Evolutionary conservation across 495 filamentous ascomycete genomes (phyloP), one percentile per base, ranked within the genome.

Genomic region (Daldinia grandis): DNA sequence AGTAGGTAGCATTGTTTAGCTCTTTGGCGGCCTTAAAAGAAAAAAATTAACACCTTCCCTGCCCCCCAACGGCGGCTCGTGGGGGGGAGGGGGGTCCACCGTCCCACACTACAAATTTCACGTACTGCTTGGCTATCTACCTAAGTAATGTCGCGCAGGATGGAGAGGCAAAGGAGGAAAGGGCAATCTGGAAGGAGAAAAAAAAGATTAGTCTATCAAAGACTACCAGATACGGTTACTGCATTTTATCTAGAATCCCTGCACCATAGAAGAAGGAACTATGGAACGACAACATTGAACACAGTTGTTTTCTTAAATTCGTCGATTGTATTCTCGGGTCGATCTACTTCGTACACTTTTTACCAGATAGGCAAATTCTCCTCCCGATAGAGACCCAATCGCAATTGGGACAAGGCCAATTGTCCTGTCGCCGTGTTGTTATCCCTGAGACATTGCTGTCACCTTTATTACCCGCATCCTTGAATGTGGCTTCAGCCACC

Each of bases 401-500:
- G 58, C 28, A 47, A 50, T 57, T 25, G 15, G 28, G 28, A 72
- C 64, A 58, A 64, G 17, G 31, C 31, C 53, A 74, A 66, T 66
- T 67, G 58, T 70, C 58, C 58, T 50, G 63, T 71, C 37, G 31
- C 38, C 53, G 63, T 54, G 27, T 53, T 51, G 37, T 62, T 62
- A 50, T 63, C 67, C 58, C 66, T 73, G 58, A 73, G 71, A 73
- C 71, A 69, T 37, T 69, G 10, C 33, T 1, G 33, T 35, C 40
- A 53, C 49, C 24, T 62, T 72, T 68, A 54, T 72, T 64, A 62
- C 15, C 49, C 55, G 37, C 33, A 59, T 66, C 54, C 42, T 58
- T 63, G 62, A 49, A 62, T 38, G 71, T 74, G 67, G 66, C 71
- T 70, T 47, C 33, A 74, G 71, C 71, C 71, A 74, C 67, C 55